phyloP scores from a whole-genome alignment of 805 yeast species.

The Candida endomychidarum region DNA sequence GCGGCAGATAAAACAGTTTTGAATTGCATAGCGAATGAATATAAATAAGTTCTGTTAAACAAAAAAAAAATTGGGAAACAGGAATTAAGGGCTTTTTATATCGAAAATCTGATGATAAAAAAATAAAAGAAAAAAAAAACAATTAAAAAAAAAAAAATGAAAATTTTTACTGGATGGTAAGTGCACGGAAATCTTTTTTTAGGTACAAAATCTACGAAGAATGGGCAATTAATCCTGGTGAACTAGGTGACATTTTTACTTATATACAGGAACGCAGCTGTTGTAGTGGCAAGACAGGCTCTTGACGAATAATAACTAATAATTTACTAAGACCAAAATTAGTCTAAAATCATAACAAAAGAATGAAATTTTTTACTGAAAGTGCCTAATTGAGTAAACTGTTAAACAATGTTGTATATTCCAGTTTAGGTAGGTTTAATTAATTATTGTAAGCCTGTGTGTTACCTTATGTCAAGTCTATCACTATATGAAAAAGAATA shows the following conservation, averaged over 20 bases:
- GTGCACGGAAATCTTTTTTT: constrained; percentile 2
- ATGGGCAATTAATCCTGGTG: neutral
- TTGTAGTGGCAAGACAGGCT: neutral
- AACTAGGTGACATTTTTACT: constrained; percentile 1
- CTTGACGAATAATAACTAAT: constrained; percentile 1
- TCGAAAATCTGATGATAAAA: constrained; percentile 1
- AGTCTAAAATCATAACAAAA: neutral
- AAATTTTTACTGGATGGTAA: constrained; percentile 1
- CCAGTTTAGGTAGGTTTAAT: no score
- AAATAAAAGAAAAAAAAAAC: constrained; percentile 1
- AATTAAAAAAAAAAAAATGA: constrained; percentile 1
- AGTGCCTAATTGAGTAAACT: neutral
- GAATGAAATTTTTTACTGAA: neutral
- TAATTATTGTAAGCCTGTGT: no score
- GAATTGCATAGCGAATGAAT: constrained; percentile 35
- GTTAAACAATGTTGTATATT: neutral
- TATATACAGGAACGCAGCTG: neutral
- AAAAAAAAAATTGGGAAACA: constrained; percentile 2
- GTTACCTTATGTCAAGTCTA: no score
- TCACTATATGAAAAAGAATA: no score
- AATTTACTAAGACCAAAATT: neutral
- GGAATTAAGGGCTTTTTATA: constrained; percentile 8
- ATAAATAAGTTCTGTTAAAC: constrained; percentile 4
- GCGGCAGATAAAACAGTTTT: constrained; percentile 35
- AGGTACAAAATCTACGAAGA: neutral